Conservation (phyloP, 2,329 filamentous ascomycete genomes). For the Trichoderma polysporum region DNA sequence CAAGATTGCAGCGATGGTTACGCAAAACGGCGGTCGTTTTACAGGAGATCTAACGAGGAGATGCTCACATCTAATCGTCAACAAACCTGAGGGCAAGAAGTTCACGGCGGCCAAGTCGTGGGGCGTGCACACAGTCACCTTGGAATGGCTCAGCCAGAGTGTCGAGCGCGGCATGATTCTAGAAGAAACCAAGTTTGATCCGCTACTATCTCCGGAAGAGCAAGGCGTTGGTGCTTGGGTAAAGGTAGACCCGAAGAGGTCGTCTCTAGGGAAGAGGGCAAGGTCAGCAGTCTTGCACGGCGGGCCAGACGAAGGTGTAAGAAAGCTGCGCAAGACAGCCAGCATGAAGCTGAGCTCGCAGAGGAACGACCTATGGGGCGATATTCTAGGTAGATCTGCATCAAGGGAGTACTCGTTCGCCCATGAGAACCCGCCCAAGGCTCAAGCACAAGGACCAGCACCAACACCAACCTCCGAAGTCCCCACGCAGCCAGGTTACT, state of each 20-base stretch:
- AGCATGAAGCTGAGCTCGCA: constrained; percentile 81
- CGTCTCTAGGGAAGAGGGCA: constrained; percentile 57
- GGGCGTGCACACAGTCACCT: constrained; percentile 74
- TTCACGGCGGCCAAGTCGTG: constrained; percentile 84
- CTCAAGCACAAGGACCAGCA: background rate
- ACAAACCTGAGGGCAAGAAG: constrained; percentile 78
- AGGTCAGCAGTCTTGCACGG: constrained; percentile 45
- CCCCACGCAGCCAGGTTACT: constrained; percentile 19
- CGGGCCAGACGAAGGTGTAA: constrained; percentile 57
- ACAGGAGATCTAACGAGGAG: constrained; percentile 81
- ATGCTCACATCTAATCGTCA: constrained; percentile 85
- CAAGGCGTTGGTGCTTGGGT: constrained; percentile 77
- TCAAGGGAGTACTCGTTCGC: constrained; percentile 38
- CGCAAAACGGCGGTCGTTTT: constrained; percentile 75
- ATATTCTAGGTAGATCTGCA: constrained; percentile 64
- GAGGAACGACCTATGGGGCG: constrained; percentile 83
- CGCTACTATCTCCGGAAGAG: constrained; percentile 64
- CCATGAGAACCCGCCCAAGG: constrained; percentile 25
- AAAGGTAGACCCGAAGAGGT: constrained; percentile 47
- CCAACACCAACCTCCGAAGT: constrained; percentile 22
- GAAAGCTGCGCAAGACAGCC: constrained; percentile 84
- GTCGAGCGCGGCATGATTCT: constrained; percentile 84
- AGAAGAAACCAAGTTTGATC: constrained; percentile 83
- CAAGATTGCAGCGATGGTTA: constrained; percentile 66
- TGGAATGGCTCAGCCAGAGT: constrained; percentile 85